A percentile compares a stretch with the other conserved stretches of the same genome.
Evolutionary conservation across 306 rosid species (phyloP).

Genomic region (Ceratonia siliqua): DNA sequence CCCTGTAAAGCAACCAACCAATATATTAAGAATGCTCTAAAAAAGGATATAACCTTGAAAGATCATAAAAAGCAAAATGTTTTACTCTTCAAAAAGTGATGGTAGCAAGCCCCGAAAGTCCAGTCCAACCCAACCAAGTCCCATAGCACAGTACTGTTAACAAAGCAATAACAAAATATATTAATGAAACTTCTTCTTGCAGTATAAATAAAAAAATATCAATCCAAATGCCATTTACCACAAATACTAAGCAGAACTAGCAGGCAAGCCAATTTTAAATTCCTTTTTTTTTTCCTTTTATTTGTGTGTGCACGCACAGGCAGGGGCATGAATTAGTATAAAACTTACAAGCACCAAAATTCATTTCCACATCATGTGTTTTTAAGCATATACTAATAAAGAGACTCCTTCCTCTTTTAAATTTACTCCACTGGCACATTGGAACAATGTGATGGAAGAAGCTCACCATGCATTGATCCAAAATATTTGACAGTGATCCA

Average conservation of each 20-base stretch:
- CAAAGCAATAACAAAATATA: conserved; percentile 32
- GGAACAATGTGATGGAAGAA: conserved; percentile 2
- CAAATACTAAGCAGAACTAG: conserved; percentile 19
- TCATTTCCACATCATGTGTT: conserved; percentile 16
- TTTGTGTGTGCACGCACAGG: neutral
- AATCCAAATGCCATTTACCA: neutral
- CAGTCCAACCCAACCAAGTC: conserved; percentile 98
- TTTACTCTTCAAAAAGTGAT: conserved; percentile 88
- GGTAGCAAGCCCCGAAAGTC: conserved; percentile 94
- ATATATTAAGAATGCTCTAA: conserved; percentile 20
- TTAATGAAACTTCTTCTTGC: conserved; percentile 32
- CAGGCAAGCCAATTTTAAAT: conserved; percentile 6
- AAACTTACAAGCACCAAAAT: conserved; percentile 5
- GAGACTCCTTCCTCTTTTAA: conserved; percentile 24
- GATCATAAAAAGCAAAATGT: conserved; percentile 16
- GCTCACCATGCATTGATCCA: conserved; percentile 94
- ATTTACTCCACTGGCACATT: neutral
- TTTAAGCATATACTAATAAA: neutral
- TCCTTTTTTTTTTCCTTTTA: neutral
- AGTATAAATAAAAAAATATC: conserved; percentile 2
- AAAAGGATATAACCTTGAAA: neutral
- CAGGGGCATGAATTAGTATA: neutral
- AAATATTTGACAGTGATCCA: conserved; percentile 83
- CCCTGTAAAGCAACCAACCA: conserved; percentile 57
- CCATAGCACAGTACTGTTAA: conserved; percentile 91